phyloP scores from a whole-genome alignment of 2,329 filamentous ascomycete genomes.

The Alternaria brassicae region DNA sequence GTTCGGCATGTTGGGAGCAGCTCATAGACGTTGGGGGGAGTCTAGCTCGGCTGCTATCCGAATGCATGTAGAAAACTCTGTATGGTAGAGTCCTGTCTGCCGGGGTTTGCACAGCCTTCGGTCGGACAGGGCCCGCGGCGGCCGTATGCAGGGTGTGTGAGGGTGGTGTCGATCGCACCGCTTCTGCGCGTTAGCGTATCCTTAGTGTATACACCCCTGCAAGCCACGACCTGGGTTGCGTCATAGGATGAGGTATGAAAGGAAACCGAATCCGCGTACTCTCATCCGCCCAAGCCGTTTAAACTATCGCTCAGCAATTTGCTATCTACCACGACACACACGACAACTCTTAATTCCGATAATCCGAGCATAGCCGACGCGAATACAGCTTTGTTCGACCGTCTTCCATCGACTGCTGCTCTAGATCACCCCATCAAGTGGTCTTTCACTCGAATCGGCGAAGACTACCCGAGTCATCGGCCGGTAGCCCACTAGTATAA shows the following conservation, averaged over 20 bases:
- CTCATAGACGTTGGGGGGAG: conserved; percentile 8
- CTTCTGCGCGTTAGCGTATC: conserved; percentile 6
- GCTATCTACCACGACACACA: conserved; percentile 36
- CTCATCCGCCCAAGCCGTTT: conserved; percentile 31
- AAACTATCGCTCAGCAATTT: conserved; percentile 47
- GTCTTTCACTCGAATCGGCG: conserved; percentile 31
- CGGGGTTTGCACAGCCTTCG: conserved; percentile 29
- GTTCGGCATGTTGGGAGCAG: conserved; percentile 30
- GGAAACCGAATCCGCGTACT: conserved; percentile 29
- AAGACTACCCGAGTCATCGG: conserved; percentile 40
- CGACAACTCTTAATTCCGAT: conserved; percentile 31
- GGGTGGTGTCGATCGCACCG: conserved; percentile 27
- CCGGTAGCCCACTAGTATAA: conserved; percentile 46
- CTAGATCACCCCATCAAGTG: conserved; percentile 46
- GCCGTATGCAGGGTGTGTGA: conserved; percentile 23
- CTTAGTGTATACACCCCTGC: conserved; percentile 24
- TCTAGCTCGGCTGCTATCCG: conserved; percentile 35
- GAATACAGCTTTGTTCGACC: conserved; percentile 34
- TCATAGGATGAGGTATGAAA: conserved; percentile 36
- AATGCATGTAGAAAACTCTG: conserved; percentile 29
- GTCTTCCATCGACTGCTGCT: conserved; percentile 35
- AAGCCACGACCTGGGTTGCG: conserved; percentile 16
- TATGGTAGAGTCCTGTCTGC: conserved; percentile 17
- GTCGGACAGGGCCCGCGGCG: conserved; percentile 23
- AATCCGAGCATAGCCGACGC: conserved; percentile 36